Evolutionary conservation across 139 green algal genomes (phyloP).

Genomic region (Nannochloris sp.): DNA sequence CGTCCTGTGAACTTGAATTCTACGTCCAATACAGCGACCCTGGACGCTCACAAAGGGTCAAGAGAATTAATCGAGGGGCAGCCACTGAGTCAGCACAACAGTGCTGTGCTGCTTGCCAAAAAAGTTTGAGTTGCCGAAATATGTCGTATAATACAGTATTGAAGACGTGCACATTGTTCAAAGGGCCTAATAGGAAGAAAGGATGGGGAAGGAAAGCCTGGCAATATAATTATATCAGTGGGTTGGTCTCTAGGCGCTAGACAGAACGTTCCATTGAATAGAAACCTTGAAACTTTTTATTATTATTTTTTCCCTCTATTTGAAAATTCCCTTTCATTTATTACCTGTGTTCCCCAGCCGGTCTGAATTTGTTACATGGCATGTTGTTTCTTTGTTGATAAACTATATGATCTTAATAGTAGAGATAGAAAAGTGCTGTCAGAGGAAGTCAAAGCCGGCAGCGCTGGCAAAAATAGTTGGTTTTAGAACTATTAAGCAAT

Average conservation of each 20-base stretch:
- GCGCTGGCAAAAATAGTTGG: too few relatives aligned
- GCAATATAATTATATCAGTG: background rate
- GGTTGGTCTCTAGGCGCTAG: background rate
- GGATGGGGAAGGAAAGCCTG: background rate
- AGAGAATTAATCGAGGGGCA: background rate
- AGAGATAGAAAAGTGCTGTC: too few relatives aligned
- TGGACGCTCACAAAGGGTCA: background rate
- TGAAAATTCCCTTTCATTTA: too few relatives aligned
- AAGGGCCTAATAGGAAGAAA: background rate
- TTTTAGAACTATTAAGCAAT: too few relatives aligned
- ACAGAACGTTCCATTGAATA: too few relatives aligned
- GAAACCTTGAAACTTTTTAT: too few relatives aligned
- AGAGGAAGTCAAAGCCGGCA: too few relatives aligned
- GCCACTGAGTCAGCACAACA: background rate
- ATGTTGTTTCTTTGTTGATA: too few relatives aligned
- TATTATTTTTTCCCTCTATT: too few relatives aligned
- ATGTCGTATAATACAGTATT: background rate
- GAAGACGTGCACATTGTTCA: background rate
- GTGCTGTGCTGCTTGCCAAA: background rate
- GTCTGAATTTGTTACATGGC: too few relatives aligned
- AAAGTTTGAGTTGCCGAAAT: background rate
- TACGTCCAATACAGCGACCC: background rate
- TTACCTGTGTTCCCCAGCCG: too few relatives aligned
- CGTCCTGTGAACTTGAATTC: background rate
- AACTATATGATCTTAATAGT: too few relatives aligned